Conservation (phyloP, 805 yeast species). For the Candida suzukii region DNA sequence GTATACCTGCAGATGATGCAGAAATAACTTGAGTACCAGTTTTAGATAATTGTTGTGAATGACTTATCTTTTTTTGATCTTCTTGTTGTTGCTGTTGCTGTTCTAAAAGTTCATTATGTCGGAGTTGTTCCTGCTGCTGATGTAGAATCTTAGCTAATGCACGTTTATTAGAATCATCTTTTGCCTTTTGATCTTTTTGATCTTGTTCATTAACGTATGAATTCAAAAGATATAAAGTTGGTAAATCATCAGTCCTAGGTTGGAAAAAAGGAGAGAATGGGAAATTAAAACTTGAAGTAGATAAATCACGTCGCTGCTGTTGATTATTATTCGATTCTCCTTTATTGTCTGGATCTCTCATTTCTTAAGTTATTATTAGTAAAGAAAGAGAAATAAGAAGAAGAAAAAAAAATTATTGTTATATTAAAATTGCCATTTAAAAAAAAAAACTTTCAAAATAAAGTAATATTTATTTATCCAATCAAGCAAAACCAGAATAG, state of each 20-base stretch:
- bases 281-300: not conserved
- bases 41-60: constrained; percentile 25
- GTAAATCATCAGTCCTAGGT: not conserved
- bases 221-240: not conserved
- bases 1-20: constrained; percentile 75
- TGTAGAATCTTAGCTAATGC: not conserved
- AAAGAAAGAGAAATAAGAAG: no score
- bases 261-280: not conserved
- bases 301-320: not conserved
- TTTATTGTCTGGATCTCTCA: no score
- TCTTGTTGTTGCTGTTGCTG: not conserved
- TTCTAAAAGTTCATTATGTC: no score
- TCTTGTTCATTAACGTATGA: not conserved
- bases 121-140: no score
- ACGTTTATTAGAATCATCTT: no score
- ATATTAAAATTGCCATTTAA: no score
- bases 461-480: no score
- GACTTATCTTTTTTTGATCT: not conserved
- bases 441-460: no score
- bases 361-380: no score
- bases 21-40: constrained; percentile 54
- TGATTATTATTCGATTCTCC: not conserved
- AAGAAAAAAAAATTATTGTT: no score
- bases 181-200: not conserved
- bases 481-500: no score